A percentile compares a stretch with the other conserved stretches of the same genome.
phyloP scores from a whole-genome alignment of 2,329 filamentous ascomycete genomes.

The Microsporum audouinii region DNA sequence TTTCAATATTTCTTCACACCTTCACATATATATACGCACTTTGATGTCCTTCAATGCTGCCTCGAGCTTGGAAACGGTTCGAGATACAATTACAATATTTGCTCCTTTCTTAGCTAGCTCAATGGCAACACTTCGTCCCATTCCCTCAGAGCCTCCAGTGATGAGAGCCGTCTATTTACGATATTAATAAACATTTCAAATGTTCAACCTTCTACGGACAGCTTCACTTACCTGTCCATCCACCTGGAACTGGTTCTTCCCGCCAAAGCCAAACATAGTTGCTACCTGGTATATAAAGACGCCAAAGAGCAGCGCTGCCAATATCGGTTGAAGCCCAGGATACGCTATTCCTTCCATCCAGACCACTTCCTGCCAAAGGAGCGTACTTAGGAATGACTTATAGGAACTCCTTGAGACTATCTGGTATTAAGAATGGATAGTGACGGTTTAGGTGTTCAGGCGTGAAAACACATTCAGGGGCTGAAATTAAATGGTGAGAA shows the following conservation, averaged over 20 bases:
- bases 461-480: neutral
- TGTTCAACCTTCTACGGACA: neutral
- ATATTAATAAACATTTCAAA: neutral
- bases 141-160: conserved; percentile 85
- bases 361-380: neutral
- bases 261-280: conserved; percentile 31
- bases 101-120: conserved; percentile 74
- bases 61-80: conserved; percentile 63
- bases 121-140: conserved; percentile 66
- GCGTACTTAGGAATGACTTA: too few species aligned
- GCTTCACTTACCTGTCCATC: conserved; percentile 59
- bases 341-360: neutral
- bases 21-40: conserved; percentile 32
- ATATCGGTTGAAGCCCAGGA: neutral
- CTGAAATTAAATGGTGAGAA: neutral
- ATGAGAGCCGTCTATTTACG: conserved; percentile 63
- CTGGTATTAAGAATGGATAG: neutral
- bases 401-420: neutral
- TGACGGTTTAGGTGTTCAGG: neutral
- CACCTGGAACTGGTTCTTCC: conserved; percentile 67
- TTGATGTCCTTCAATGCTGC: conserved; percentile 54
- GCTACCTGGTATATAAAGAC: conserved; percentile 25
- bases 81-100: conserved; percentile 73
- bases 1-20: neutral
- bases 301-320: conserved; percentile 13